These are phyloP conservation scores for Adansonia grandidieri DNA, from an alignment of 441 rosid genomes.

Conservation along the genomic window DNA sequence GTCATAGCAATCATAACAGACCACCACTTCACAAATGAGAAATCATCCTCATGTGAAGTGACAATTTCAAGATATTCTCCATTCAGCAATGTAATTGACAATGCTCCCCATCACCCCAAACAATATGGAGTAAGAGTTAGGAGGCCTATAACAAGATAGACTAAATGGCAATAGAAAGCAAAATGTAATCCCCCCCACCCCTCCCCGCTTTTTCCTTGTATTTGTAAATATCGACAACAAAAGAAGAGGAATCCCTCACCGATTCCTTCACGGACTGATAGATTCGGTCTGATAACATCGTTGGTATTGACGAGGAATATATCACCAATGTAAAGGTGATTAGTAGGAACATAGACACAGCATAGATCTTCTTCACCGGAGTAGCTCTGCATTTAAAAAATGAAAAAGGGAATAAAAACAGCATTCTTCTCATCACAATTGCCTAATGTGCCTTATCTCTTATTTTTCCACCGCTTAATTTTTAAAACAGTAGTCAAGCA, in stretches of 20 bases:
- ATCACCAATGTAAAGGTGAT: constrained; percentile 96
- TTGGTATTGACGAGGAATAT: constrained; percentile 78
- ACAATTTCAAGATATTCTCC: neutral
- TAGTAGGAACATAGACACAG: constrained; percentile 96
- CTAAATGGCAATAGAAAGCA: neutral
- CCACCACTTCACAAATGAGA: neutral
- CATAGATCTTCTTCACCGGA: constrained; percentile 92
- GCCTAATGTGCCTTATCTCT: neutral
- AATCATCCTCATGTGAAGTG: neutral
- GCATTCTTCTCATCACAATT: neutral
- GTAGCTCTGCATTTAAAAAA: constrained; percentile 59
- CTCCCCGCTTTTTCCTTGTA: neutral
- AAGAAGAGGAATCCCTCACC: constrained; percentile 53
- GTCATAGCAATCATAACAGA: neutral
- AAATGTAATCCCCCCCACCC: neutral
- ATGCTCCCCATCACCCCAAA: neutral
- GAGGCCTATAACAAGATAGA: neutral
- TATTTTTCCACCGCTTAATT: neutral
- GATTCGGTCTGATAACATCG: constrained; percentile 93
- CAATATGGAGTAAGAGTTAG: neutral
- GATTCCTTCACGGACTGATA: constrained; percentile 96
- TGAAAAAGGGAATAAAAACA: neutral
- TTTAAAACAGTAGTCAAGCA: neutral
- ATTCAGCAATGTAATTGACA: neutral
- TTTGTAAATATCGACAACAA: neutral